phyloP scores from a whole-genome alignment of 495 filamentous ascomycete genomes.

The Aspergillus asperescens region DNA sequence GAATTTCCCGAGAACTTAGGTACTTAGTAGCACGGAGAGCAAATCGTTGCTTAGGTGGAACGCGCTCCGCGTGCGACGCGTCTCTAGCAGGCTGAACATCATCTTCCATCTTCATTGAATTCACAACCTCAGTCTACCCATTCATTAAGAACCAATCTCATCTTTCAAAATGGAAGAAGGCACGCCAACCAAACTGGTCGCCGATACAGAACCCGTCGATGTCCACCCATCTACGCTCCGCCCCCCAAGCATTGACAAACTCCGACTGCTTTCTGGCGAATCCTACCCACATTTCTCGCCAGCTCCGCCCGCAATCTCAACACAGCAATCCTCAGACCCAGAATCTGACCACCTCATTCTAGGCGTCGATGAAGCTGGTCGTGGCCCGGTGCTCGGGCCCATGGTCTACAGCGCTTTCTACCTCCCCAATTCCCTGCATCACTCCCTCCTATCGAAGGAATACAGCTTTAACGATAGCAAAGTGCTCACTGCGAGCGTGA shows the following conservation, averaged over 20 bases:
- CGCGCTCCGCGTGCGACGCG: background rate
- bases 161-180: background rate
- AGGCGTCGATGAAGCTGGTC: slow-evolving; percentile 92
- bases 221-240: slow-evolving; percentile 52
- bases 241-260: slow-evolving; percentile 66
- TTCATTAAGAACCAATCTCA: background rate
- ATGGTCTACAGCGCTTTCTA: slow-evolving; percentile 97
- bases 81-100: background rate
- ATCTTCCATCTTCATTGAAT: background rate
- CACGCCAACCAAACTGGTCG: background rate
- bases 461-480: slow-evolving; percentile 93
- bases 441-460: slow-evolving; percentile 63
- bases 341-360: slow-evolving; percentile 48
- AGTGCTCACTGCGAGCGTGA: slow-evolving; percentile 67
- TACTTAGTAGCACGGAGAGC: too few relatives aligned
- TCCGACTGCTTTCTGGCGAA: slow-evolving; percentile 58
- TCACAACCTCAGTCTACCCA: background rate
- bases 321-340: slow-evolving; percentile 6
- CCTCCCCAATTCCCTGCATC: slow-evolving; percentile 62
- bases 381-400: slow-evolving; percentile 89
- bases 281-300: slow-evolving; percentile 84
- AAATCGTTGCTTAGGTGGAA: background rate
- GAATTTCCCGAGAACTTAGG: too few relatives aligned
- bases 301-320: slow-evolving; percentile 49
- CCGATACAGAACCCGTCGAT: slow-evolving; percentile 29